These are phyloP conservation scores for Aurifilum marmelostoma DNA, from an alignment of 2,329 filamentous ascomycete genomes.

Conservation along the genomic window DNA sequence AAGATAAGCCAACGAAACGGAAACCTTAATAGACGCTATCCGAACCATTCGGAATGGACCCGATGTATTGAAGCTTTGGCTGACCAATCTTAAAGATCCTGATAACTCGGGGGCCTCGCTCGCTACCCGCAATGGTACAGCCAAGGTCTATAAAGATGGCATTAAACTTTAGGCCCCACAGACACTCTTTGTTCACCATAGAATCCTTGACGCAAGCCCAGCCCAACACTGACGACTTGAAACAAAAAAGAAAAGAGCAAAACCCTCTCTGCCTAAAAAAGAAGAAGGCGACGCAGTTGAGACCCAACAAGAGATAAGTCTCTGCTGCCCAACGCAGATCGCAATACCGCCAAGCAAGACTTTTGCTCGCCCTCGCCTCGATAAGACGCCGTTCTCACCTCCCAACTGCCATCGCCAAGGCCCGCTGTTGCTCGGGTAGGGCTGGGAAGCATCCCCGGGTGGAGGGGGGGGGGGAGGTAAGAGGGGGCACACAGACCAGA, in stretches of 20 bases:
- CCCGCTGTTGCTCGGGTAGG: background rate
- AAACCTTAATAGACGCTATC: background rate
- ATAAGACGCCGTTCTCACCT: background rate
- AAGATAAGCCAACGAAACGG: background rate
- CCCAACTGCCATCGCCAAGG: background rate
- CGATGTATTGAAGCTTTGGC: background rate
- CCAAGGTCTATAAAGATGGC: background rate
- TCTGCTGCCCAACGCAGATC: background rate
- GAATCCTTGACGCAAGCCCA: conserved; percentile 3
- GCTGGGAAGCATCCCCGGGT: too few relatives aligned
- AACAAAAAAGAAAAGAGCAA: too few relatives aligned
- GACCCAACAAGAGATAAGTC: background rate
- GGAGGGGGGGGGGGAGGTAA: too few relatives aligned
- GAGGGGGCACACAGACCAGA: background rate
- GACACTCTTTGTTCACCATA: too few relatives aligned
- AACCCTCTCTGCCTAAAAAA: background rate
- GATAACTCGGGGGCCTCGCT: background rate
- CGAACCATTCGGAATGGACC: too few relatives aligned
- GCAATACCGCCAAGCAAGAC: background rate
- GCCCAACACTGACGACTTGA: background rate
- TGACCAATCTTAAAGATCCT: too few relatives aligned
- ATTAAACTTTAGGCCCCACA: background rate
- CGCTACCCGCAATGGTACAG: background rate
- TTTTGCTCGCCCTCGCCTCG: background rate
- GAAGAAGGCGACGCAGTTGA: background rate